Percentiles rank a stretch among this genome's conserved stretches.
Conservation (phyloP, 2,329 filamentous ascomycete species). For the Aureobasidium sp. region DNA sequence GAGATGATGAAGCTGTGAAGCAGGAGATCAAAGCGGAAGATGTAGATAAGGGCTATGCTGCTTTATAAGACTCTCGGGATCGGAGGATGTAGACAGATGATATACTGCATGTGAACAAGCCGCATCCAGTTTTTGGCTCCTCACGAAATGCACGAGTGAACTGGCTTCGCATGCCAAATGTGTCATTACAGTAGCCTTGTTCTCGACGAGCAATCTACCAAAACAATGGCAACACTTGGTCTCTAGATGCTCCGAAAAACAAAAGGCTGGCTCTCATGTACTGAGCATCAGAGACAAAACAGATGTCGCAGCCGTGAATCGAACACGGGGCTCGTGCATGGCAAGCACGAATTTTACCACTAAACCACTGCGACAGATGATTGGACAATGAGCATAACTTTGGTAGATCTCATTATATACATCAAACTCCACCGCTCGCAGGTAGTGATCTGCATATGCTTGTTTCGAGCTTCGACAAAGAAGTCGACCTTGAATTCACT, state of each 20-base stretch:
- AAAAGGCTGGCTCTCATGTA: background rate
- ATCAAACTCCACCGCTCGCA: background rate
- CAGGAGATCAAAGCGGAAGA: background rate
- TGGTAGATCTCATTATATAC: background rate
- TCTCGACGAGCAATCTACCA: no score
- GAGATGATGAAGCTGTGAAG: background rate
- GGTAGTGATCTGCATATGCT: background rate
- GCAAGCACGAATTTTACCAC: conserved; percentile 16
- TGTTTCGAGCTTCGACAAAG: background rate
- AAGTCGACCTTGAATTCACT: background rate
- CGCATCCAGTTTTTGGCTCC: no score
- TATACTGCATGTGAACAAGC: no score
- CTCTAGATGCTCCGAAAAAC: background rate
- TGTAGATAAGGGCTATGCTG: conserved; percentile 10
- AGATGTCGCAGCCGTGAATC: conserved; percentile 15
- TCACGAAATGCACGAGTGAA: background rate
- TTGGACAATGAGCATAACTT: background rate
- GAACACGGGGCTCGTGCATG: conserved; percentile 16
- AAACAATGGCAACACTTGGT: background rate
- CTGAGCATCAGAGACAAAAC: background rate
- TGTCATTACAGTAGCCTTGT: background rate
- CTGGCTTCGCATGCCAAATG: no score
- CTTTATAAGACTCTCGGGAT: background rate
- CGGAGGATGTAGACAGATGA: background rate
- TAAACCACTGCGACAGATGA: conserved; percentile 14